Conservation (phyloP, 306 rosid genomes). For the Betula pendula region DNA sequence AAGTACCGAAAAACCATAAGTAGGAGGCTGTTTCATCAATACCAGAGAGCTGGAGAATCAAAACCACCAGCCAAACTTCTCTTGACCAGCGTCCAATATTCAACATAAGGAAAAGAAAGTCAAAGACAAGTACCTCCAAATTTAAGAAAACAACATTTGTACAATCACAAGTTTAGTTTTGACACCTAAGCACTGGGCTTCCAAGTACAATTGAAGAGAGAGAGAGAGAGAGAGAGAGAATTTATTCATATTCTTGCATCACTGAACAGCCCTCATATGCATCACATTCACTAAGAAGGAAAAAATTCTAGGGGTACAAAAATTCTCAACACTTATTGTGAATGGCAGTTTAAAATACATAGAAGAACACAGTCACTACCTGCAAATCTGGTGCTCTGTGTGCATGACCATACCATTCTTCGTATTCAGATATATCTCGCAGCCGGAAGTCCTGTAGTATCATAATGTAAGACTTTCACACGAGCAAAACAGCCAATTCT, state of each 20-base stretch:
- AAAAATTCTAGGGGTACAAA: background rate
- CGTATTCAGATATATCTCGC: conserved; percentile 74
- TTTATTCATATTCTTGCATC: background rate
- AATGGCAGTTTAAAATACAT: background rate
- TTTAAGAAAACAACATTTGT: background rate
- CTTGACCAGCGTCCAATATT: background rate
- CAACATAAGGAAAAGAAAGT: background rate
- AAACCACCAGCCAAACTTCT: background rate
- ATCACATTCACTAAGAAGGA: background rate
- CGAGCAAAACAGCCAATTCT: background rate
- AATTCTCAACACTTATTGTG: background rate
- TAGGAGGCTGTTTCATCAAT: background rate
- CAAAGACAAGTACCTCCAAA: background rate
- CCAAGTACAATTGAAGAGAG: background rate
- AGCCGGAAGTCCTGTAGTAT: conserved; percentile 84
- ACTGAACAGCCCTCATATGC: background rate
- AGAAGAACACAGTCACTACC: conserved; percentile 32
- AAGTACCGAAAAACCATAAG: background rate
- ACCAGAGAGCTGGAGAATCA: background rate
- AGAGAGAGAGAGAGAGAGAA: background rate
- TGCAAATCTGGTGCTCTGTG: conserved; percentile 84
- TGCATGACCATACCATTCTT: conserved; percentile 93
- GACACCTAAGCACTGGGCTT: background rate
- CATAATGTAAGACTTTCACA: conserved; percentile 20
- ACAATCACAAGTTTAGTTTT: background rate